Evolutionary conservation across 2,329 filamentous ascomycete genomes (phyloP).

Genomic region (Aspergillus caelatus): DNA sequence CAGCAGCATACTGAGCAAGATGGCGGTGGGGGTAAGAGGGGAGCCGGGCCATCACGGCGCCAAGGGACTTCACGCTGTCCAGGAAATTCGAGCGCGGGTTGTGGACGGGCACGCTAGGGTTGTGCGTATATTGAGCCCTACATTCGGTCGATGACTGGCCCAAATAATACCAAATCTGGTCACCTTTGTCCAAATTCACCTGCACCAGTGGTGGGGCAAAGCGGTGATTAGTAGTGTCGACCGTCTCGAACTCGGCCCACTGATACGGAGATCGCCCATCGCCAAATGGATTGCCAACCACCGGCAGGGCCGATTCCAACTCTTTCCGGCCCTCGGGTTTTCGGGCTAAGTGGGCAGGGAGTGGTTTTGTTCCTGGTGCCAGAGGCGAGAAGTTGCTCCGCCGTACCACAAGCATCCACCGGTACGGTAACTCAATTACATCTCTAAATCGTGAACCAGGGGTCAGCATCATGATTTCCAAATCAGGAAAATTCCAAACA

Average conservation of each 20-base stretch:
- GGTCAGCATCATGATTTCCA: constrained; percentile 20
- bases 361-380: constrained; percentile 48
- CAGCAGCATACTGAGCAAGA: constrained; percentile 10
- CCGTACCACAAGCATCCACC: constrained; percentile 53
- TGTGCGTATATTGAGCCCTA: constrained; percentile 86
- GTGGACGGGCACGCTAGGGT: constrained; percentile 57
- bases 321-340: constrained; percentile 59
- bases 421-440: constrained; percentile 64
- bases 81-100: constrained; percentile 55
- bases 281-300: constrained; percentile 68
- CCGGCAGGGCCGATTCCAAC: constrained; percentile 62
- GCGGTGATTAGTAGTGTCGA: constrained; percentile 56
- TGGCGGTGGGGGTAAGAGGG: constrained; percentile 22
- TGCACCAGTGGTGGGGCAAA: constrained; percentile 61
- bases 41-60: constrained; percentile 33
- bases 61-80: constrained; percentile 48
- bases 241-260: constrained; percentile 78
- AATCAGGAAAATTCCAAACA: constrained; percentile 17
- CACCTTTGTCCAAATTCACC: constrained; percentile 70
- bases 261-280: constrained; percentile 59
- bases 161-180: constrained; percentile 87
- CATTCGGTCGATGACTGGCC: constrained; percentile 85
- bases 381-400: constrained; percentile 52
- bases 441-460: constrained; percentile 31
- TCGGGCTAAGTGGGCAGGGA: constrained; percentile 51